Evolutionary conservation across 148 eudicot species (phyloP).

Genomic region (Rhododendron kiyosumense): DNA sequence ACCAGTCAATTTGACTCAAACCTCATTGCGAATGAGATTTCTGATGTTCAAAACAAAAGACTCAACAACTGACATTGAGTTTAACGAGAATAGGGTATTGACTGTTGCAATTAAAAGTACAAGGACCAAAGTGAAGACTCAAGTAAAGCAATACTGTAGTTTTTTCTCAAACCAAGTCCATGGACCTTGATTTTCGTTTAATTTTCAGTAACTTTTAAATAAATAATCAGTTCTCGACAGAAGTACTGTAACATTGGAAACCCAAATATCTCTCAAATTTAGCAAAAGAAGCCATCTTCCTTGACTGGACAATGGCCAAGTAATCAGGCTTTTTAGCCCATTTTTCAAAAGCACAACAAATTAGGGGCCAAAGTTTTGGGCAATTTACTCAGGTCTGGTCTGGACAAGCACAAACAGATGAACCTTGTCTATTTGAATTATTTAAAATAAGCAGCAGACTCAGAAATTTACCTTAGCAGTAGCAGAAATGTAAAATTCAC

Average conservation of each 20-base stretch:
- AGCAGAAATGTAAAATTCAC: background rate
- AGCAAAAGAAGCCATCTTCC: background rate
- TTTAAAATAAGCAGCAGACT: background rate
- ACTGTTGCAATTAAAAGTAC: no score
- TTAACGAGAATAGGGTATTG: no score
- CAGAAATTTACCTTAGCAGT: background rate
- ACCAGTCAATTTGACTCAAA: no score
- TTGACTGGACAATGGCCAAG: background rate
- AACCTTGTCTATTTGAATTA: background rate
- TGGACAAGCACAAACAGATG: background rate
- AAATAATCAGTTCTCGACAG: background rate
- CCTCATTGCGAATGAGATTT: no score
- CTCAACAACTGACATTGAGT: no score
- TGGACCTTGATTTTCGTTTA: background rate
- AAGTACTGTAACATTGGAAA: background rate
- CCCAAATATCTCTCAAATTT: background rate
- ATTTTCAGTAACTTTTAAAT: no score
- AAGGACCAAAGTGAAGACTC: no score
- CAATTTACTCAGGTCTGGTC: background rate
- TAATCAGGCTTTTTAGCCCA: background rate
- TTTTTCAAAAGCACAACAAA: background rate
- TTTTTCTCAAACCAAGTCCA: no score
- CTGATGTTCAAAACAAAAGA: no score
- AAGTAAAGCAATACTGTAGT: no score
- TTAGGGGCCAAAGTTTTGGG: background rate